These are phyloP conservation scores for Saccharomycopsis synnaedendra DNA, from an alignment of 805 yeast genomes.

Conservation along the genomic window DNA sequence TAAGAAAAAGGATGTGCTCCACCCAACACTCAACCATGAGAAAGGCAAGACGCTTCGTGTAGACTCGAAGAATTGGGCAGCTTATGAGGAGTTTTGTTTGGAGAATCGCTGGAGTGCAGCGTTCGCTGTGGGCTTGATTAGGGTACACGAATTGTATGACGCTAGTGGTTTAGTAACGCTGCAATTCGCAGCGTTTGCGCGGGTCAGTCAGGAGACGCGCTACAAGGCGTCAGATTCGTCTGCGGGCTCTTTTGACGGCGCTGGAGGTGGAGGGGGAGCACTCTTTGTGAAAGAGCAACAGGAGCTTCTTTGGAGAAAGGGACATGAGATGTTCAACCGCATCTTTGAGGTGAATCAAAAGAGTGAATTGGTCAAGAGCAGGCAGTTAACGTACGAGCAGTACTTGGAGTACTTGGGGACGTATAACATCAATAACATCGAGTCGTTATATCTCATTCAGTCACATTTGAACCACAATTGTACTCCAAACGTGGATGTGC, in stretches of 20 bases:
- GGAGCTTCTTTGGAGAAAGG: slow-evolving; percentile 48
- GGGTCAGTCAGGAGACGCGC: slow-evolving; percentile 55
- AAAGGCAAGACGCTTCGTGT: slow-evolving; percentile 25
- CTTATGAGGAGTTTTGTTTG: slow-evolving; percentile 48
- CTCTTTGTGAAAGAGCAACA: slow-evolving; percentile 44
- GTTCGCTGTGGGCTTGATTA: slow-evolving; percentile 48
- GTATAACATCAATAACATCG: slow-evolving; percentile 63
- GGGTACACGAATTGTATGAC: slow-evolving; percentile 34
- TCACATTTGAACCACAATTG: slow-evolving; percentile 73
- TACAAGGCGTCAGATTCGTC: slow-evolving; percentile 41
- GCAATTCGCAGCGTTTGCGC: slow-evolving; percentile 56
- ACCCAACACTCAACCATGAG: slow-evolving; percentile 47
- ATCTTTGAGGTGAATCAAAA: slow-evolving; percentile 27
- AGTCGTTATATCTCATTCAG: slow-evolving; percentile 48
- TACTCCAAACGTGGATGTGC: slow-evolving; percentile 54
- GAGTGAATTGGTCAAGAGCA: slow-evolving; percentile 14
- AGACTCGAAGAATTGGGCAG: slow-evolving; percentile 37
- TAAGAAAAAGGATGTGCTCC: slow-evolving; percentile 41
- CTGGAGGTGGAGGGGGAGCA: slow-evolving; percentile 39
- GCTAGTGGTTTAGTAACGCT: slow-evolving; percentile 27
- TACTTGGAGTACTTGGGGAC: slow-evolving; percentile 56
- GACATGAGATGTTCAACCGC: slow-evolving; percentile 35
- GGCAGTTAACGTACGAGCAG: slow-evolving; percentile 34
- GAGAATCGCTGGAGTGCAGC: slow-evolving; percentile 60
- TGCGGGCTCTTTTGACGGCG: slow-evolving; percentile 38